Evolutionary conservation across 2,329 filamentous ascomycete species (phyloP), one percentile per base, ranked within the genome.

Genomic region (Coniosporium tulheliwenetii): DNA sequence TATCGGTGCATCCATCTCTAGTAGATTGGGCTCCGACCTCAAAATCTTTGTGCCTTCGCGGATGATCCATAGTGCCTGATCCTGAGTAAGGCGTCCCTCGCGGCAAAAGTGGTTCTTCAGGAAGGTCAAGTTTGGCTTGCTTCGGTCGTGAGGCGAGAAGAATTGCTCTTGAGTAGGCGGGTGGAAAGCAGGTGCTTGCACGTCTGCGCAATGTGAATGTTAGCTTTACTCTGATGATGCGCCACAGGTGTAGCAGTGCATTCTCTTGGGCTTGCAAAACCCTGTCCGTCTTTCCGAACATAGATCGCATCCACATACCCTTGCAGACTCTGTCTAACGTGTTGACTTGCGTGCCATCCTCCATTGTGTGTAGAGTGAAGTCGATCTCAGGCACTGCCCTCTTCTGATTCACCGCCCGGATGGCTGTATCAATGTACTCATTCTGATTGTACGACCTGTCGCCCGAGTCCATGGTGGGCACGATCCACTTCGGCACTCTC

Each of bases 1-100:
- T 58, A 98, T 98, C 45, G 91, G 91, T 34, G 91, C 91, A 62
- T 98, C 91, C 91, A 98, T 98, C 70, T 98, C 91, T 50, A 98
- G 73, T 48, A 98, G 70, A 62, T 96, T 98, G 48, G 91, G 89
- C 66, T 98, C 91, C 46, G 80, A 72, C 56, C 81, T 81, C 54
- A 98, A 71, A 39, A 98, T 66, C 61, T 95, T 83, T 42, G 85
- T 86, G 46, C 89, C 91, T 52, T 81, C 79, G 53, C 77, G 76
- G 60, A 98, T 79, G 54, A 98, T 98, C 79, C 81, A 96, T 62
- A 98, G 70, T 43, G 91, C 91, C 68, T 98, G 91, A 54, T 96
- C 89, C 61, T 98, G 87, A 37, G 89, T 96, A 59, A 98, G 71
- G 51, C 91, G 85, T 46, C 91, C 91, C 69, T 98, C 91, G 48